Evolutionary conservation across 108 stramenopile genomes (phyloP).

Genomic region (Hondaea fermentalgiana): DNA sequence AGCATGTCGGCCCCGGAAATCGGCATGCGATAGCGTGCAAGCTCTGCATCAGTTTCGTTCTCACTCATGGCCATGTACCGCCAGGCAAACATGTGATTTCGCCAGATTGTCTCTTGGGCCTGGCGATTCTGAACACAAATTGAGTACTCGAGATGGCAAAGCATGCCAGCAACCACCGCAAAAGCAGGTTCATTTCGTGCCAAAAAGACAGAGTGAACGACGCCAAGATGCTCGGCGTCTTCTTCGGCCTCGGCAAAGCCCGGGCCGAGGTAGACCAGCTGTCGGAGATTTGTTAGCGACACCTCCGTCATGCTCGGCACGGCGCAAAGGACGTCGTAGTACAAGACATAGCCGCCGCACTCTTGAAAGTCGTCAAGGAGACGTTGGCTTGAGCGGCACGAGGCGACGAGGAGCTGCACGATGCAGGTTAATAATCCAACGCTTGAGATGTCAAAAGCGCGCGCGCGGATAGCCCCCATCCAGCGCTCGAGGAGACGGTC

Average conservation of each 20-base stretch:
- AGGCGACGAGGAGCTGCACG: neutral
- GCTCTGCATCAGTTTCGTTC: neutral
- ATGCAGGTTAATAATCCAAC: neutral
- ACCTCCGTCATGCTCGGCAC: neutral
- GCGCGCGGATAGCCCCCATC: neutral
- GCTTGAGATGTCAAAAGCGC: neutral
- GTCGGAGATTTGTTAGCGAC: neutral
- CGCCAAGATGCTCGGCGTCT: slow-evolving; percentile 1
- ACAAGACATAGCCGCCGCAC: neutral
- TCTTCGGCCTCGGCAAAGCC: neutral
- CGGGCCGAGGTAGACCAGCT: neutral
- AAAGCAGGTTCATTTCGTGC: neutral
- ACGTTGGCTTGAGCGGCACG: neutral
- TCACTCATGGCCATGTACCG: neutral
- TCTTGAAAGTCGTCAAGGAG: slow-evolving; percentile 7
- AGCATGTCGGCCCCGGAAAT: neutral
- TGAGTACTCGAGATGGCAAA: neutral
- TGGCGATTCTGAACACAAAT: neutral
- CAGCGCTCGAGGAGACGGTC: neutral
- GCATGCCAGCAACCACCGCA: neutral
- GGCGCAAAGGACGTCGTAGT: neutral
- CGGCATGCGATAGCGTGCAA: neutral
- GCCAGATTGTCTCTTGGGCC: neutral
- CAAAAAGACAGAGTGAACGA: neutral
- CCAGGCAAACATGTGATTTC: neutral